Evolutionary conservation across 1,139 yeast species (phyloP).

Genomic region (Kazachstania sp.): DNA sequence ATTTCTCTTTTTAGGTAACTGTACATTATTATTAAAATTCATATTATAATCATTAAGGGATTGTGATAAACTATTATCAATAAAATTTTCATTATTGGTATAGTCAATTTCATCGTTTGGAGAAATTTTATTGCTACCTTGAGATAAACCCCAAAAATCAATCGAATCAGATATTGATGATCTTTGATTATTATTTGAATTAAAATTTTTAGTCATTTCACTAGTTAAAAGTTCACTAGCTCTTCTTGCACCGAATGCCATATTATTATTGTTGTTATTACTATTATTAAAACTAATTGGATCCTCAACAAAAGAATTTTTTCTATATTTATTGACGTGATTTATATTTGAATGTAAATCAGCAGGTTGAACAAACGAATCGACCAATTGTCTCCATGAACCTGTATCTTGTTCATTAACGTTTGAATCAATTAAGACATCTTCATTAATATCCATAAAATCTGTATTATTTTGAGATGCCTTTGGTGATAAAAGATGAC

Average conservation of each 20-base stretch:
- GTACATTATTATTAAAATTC: conserved; percentile 6
- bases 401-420: not conserved
- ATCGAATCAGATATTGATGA: conserved; percentile 23
- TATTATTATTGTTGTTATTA: no score
- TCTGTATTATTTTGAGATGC: not conserved
- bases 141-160: conserved; percentile 22
- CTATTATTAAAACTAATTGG: not conserved
- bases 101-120: not conserved
- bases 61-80: conserved; percentile 18
- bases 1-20: not conserved
- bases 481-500: not conserved
- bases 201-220: conserved; percentile 5
- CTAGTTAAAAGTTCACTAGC: conserved; percentile 16
- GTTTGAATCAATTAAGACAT: not conserved
- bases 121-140: conserved; percentile 4
- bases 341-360: conserved; percentile 5
- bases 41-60: conserved; percentile 21
- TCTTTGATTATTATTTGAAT: conserved; percentile 12
- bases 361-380: conserved; percentile 2
- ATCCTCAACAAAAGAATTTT: not conserved
- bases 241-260: conserved; percentile 8
- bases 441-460: not conserved
- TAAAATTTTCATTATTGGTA: no score
- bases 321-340: not conserved
- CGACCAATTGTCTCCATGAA: not conserved